These are phyloP conservation scores for Candida tropicalis DNA, from an alignment of 1,139 yeast genomes.

Conservation along the genomic window DNA sequence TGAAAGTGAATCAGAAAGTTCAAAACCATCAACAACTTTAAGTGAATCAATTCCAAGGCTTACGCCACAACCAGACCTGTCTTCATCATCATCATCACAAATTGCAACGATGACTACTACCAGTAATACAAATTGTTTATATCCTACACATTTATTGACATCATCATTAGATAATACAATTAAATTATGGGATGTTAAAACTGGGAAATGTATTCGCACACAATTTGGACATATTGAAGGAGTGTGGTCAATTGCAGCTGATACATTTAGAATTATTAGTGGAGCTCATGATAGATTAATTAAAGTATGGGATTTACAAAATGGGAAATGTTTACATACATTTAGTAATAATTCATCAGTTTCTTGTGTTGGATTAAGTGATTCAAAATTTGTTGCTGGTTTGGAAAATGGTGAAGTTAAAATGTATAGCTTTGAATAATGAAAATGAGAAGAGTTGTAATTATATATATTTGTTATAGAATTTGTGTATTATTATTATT, in stretches of 20 bases:
- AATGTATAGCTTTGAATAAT: conserved; percentile 75
- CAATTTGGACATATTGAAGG: conserved; percentile 98
- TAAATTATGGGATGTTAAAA: conserved; percentile 85
- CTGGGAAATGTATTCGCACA: conserved; percentile 88
- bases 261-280: conserved; percentile 88
- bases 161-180: conserved; percentile 93
- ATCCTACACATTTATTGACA: conserved; percentile 82
- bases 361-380: conserved; percentile 86
- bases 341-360: conserved; percentile 78
- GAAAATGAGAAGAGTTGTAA: too few relatives aligned
- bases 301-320: conserved; percentile 94
- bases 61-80: conserved; percentile 18
- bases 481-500: not conserved
- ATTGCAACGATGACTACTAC: not conserved
- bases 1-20: conserved; percentile 29
- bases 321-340: conserved; percentile 92
- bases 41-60: not conserved
- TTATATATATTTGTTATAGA: not conserved
- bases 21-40: conserved; percentile 7
- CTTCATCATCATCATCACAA: conserved; percentile 4
- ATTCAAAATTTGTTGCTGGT: conserved; percentile 87
- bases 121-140: not conserved
- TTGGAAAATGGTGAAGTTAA: conserved; percentile 84
- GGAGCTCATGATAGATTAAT: conserved; percentile 92
- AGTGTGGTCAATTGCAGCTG: conserved; percentile 95